Conservation (phyloP, 192 early-diverging fungal species). For the Rhizophagus sp. region DNA sequence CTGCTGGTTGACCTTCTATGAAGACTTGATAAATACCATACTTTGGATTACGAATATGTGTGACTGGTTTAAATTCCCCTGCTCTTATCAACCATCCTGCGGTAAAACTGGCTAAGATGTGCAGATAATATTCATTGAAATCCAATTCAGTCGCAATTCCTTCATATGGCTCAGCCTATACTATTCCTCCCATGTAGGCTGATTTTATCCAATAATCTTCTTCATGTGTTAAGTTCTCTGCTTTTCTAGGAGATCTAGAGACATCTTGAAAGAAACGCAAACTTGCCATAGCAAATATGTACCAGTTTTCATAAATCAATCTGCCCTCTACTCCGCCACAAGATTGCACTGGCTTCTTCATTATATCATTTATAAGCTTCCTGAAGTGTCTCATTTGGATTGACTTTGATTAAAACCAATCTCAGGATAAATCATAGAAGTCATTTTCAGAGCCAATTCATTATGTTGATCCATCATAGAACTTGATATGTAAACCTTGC, state of each 20-base stretch:
- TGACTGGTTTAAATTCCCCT: neutral
- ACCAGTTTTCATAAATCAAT: conserved; percentile 3
- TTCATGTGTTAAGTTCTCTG: neutral
- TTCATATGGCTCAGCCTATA: neutral
- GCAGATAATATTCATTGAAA: no score
- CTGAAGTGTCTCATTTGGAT: neutral
- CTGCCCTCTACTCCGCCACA: neutral
- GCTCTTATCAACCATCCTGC: neutral
- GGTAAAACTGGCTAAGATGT: no score
- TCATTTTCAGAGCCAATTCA: neutral
- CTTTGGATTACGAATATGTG: neutral
- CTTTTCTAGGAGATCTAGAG: neutral
- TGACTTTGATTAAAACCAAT: conserved; percentile 5
- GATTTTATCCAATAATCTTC: neutral
- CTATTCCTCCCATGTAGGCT: neutral
- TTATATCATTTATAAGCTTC: neutral
- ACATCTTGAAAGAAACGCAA: conserved; percentile 16
- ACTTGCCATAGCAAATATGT: neutral
- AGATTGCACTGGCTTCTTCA: neutral
- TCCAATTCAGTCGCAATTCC: no score
- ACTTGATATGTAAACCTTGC: neutral
- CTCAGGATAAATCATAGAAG: neutral
- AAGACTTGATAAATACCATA: neutral
- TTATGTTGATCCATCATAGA: neutral
- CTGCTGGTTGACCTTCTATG: neutral